Conservation (phyloP, 2,329 filamentous ascomycete species). For the Alternaria brassicicola region DNA sequence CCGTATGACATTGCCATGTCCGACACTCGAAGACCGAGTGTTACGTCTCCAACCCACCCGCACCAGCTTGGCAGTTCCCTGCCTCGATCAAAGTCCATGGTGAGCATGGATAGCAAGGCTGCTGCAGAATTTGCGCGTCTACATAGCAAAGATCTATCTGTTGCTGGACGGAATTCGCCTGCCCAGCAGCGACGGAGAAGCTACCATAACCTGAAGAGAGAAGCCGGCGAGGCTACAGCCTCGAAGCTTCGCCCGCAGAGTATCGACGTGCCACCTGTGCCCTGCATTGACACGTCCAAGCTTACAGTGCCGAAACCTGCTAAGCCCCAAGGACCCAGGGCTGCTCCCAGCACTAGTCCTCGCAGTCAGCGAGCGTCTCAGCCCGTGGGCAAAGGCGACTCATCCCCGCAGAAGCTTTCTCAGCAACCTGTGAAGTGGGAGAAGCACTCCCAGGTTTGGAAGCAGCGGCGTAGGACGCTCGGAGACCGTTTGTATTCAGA, state of each 20-base stretch:
- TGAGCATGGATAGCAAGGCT: constrained; percentile 44
- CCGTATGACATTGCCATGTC: constrained; percentile 53
- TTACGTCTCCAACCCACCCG: constrained; percentile 41
- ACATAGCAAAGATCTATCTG: constrained; percentile 43
- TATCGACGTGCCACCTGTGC: constrained; percentile 35
- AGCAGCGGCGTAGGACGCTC: constrained; percentile 40
- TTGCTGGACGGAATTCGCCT: constrained; percentile 23
- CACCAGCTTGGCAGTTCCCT: constrained; percentile 42
- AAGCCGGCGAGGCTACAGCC: constrained; percentile 31
- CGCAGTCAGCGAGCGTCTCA: constrained; percentile 27
- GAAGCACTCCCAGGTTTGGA: constrained; percentile 34
- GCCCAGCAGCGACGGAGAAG: constrained; percentile 34
- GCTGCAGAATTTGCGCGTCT: constrained; percentile 46
- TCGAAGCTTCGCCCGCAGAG: constrained; percentile 24
- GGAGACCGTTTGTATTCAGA: constrained; percentile 32
- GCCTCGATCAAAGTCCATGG: constrained; percentile 38
- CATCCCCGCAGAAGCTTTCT: constrained; percentile 5
- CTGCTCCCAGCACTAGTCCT: constrained; percentile 14
- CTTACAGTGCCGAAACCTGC: constrained; percentile 11
- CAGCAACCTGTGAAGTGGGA: constrained; percentile 33
- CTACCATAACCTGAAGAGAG: constrained; percentile 35
- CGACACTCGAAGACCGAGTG: constrained; percentile 17
- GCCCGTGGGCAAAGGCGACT: constrained; percentile 23
- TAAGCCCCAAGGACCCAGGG: constrained; percentile 9
- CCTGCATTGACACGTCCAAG: constrained; percentile 26